phyloP scores from a whole-genome alignment of 352 stramenopile genomes.

The Elongisporangium senticosum region DNA sequence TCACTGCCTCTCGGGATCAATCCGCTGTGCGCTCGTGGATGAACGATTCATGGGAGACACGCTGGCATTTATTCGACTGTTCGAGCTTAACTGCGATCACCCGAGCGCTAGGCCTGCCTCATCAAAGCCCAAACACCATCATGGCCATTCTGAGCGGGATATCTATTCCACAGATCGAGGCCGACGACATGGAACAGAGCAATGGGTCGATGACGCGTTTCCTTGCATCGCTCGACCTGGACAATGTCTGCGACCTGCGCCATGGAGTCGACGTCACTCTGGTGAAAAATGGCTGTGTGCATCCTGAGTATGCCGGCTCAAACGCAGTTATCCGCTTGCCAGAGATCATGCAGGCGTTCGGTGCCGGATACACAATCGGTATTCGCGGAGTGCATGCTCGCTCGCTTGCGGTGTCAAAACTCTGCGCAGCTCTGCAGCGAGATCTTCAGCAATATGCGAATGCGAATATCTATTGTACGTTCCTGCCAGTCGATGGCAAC shows the following conservation, averaged over 20 bases:
- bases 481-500: neutral
- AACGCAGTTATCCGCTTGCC: neutral
- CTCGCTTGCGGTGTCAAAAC: constrained; percentile 4
- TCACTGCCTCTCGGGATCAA: neutral
- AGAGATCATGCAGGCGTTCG: constrained; percentile 15
- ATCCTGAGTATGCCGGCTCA: constrained; percentile 8
- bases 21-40: neutral
- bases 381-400: constrained; percentile 26
- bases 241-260: constrained; percentile 6
- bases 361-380: constrained; percentile 20
- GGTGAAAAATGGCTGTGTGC: constrained; percentile 12
- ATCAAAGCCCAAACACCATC: neutral
- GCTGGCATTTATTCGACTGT: neutral
- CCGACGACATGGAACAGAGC: neutral
- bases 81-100: neutral
- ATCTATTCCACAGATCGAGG: constrained; percentile 14
- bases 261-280: constrained; percentile 25
- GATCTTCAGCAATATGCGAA: constrained; percentile 29
- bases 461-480: constrained; percentile 31
- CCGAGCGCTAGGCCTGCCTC: neutral
- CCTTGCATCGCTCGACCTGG: constrained; percentile 3
- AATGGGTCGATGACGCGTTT: neutral
- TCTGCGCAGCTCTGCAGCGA: constrained; percentile 13
- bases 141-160: constrained; percentile 6
- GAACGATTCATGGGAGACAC: neutral